A percentile compares a stretch with the other conserved stretches of the same genome.
Evolutionary conservation across 176 grass and related monocot species (phyloP).

Genomic region (Eragrostis nindensis): DNA sequence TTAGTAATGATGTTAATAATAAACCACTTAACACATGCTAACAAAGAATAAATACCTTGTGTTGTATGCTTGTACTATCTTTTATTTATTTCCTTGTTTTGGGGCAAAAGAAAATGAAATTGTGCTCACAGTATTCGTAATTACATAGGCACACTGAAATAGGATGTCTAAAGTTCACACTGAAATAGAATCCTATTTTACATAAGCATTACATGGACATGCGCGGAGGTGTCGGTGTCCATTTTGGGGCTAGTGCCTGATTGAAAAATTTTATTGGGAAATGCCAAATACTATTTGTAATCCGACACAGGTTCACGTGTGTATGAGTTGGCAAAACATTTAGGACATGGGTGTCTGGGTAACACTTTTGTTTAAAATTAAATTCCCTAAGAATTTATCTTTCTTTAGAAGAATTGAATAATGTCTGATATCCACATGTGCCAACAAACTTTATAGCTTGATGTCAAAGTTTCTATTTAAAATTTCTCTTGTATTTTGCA

Average conservation of each 20-base stretch:
- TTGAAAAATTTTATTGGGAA: too few species aligned
- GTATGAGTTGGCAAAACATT: too few species aligned
- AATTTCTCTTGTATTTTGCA: neutral
- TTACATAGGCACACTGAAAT: neutral
- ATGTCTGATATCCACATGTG: neutral
- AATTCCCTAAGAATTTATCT: neutral
- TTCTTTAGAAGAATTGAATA: neutral
- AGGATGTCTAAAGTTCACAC: neutral
- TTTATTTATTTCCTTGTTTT: neutral
- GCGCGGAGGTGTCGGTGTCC: too few species aligned
- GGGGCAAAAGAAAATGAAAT: too few species aligned
- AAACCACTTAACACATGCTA: too few species aligned
- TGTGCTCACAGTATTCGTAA: neutral
- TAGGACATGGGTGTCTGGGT: too few species aligned
- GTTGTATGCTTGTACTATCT: neutral
- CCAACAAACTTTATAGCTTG: neutral
- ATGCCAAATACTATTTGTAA: too few species aligned
- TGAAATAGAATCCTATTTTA: neutral
- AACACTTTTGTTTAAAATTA: neutral
- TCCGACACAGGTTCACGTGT: too few species aligned
- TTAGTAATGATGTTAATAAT: too few species aligned
- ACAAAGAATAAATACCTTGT: neutral
- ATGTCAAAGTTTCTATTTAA: neutral
- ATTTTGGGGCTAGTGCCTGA: too few species aligned
- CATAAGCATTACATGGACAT: too few species aligned